Conservation (phyloP, 495 filamentous ascomycete species). For the Penicillium salamii region DNA sequence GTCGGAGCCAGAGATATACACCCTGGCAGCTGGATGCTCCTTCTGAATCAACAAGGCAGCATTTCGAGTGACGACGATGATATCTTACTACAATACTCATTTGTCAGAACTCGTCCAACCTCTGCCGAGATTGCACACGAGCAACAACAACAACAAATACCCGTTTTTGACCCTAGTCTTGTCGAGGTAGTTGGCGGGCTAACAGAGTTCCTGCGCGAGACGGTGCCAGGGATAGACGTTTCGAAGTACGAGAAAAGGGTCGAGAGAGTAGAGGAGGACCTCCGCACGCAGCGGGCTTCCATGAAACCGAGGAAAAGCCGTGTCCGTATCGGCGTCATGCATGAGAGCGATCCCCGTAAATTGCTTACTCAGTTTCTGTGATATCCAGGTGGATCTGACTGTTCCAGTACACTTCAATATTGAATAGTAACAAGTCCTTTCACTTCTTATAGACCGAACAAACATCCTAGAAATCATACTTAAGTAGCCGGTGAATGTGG, state of each 20-base stretch:
- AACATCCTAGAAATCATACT: no score
- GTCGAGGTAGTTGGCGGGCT: slow-evolving; percentile 15
- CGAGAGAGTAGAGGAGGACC: slow-evolving; percentile 6
- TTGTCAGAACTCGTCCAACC: slow-evolving; percentile 7
- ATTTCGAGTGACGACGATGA: not conserved
- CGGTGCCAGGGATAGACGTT: slow-evolving; percentile 24
- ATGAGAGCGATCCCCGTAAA: no score
- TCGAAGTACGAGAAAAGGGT: slow-evolving; percentile 9
- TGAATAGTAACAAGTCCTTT: no score
- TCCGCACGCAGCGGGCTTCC: no score
- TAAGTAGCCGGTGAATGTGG: no score
- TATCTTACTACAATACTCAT: slow-evolving; percentile 13
- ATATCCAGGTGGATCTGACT: no score
- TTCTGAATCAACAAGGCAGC: slow-evolving; percentile 8
- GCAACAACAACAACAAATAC: slow-evolving; percentile 2
- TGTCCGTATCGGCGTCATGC: no score
- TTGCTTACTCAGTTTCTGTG: no score
- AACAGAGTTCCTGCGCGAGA: slow-evolving; percentile 11
- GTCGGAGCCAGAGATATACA: slow-evolving; percentile 10
- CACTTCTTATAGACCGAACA: no score
- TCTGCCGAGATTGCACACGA: no score
- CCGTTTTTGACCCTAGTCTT: not conserved
- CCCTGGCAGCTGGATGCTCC: slow-evolving; percentile 18
- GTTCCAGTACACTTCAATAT: no score
- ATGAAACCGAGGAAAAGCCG: no score